phyloP scores from a whole-genome alignment of 2,329 filamentous ascomycete genomes.

The Canariomyces notabilis region DNA sequence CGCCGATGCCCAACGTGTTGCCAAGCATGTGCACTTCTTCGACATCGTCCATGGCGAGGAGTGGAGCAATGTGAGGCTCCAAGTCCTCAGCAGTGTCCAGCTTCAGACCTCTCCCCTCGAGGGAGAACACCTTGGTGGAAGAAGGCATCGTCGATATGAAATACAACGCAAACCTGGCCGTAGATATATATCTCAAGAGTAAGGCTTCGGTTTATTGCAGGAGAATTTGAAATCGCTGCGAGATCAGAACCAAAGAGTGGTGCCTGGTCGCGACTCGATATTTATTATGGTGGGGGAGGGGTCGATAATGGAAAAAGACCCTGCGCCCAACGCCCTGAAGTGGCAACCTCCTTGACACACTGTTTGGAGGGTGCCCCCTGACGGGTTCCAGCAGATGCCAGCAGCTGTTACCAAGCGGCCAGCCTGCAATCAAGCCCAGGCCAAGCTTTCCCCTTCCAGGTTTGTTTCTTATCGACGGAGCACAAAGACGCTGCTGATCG shows the following conservation, averaged over 20 bases:
- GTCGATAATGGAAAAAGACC: constrained; percentile 20
- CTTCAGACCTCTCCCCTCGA: constrained; percentile 88
- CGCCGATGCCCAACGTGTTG: constrained; percentile 88
- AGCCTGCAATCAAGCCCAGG: background rate
- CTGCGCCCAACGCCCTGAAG: constrained; percentile 11
- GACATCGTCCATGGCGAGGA: constrained; percentile 66
- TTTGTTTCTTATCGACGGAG: background rate
- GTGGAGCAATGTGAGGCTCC: constrained; percentile 72
- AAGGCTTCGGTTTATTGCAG: constrained; percentile 6
- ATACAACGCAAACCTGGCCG: constrained; percentile 13
- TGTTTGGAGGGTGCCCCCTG: no score
- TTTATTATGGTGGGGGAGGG: constrained; percentile 26
- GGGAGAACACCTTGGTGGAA: constrained; percentile 69
- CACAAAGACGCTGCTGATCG: background rate
- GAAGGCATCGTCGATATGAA: constrained; percentile 36
- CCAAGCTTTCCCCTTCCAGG: background rate
- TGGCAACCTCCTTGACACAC: constrained; percentile 5
- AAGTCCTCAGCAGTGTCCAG: constrained; percentile 85
- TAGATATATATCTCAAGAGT: constrained; percentile 3
- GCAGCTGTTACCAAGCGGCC: background rate
- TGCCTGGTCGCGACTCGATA: constrained; percentile 3
- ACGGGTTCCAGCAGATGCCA: background rate
- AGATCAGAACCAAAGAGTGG: constrained; percentile 7
- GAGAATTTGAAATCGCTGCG: constrained; percentile 8
- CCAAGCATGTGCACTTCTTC: constrained; percentile 84